Conservation (phyloP, 2,329 filamentous ascomycete genomes). For the Dryadomyces sulphureus region DNA sequence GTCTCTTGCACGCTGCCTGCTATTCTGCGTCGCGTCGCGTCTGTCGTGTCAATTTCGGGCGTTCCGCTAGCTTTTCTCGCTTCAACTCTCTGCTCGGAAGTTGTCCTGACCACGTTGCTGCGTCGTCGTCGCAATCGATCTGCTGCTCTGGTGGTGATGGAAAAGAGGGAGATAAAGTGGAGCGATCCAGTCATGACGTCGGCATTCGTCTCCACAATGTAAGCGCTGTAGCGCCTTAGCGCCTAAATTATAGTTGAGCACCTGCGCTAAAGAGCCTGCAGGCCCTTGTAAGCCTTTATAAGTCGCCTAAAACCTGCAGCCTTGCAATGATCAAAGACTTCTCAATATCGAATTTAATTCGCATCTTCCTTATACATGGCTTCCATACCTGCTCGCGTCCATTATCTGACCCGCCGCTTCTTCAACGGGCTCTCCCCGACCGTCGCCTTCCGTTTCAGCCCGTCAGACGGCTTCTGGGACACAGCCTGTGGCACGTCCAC, state of each 20-base stretch:
- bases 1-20: too few relatives aligned
- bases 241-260: too few relatives aligned
- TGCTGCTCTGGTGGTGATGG: not conserved
- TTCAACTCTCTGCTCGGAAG: not conserved
- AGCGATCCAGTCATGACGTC: not conserved
- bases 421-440: not conserved
- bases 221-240: not conserved
- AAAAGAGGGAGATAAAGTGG: not conserved
- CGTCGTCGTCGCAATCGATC: not conserved
- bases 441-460: not conserved
- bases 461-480: too few relatives aligned
- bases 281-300: not conserved
- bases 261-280: not conserved
- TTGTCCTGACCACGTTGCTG: not conserved
- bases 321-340: too few relatives aligned
- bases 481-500: not conserved
- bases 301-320: not conserved
- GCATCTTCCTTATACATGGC: too few relatives aligned
- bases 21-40: too few relatives aligned
- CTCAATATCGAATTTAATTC: too few relatives aligned
- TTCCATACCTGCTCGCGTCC: too few relatives aligned
- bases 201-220: not conserved
- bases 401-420: not conserved
- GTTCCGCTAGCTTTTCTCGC: too few relatives aligned
- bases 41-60: too few relatives aligned